Conservation (phyloP, 2,329 filamentous ascomycete genomes). For the Pleomassaria siparia region DNA sequence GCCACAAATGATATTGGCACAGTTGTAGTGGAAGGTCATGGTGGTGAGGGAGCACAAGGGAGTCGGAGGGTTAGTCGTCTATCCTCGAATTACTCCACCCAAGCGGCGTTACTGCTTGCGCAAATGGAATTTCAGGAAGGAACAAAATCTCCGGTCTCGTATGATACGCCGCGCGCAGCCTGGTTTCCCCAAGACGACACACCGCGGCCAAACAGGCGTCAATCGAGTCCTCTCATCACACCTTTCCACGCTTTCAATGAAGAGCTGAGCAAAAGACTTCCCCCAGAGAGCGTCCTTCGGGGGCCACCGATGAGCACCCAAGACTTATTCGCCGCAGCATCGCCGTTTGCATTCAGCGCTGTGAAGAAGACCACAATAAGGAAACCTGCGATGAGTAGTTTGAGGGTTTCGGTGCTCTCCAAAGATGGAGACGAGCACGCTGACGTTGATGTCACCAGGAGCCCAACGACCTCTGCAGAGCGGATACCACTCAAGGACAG, state of each 20-base stretch:
- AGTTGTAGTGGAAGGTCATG: background rate
- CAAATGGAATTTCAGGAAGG: conserved; percentile 38
- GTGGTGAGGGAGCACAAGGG: background rate
- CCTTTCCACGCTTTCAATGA: conserved; percentile 32
- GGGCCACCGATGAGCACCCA: conserved; percentile 45
- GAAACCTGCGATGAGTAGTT: conserved; percentile 19
- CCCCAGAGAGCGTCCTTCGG: conserved; percentile 12
- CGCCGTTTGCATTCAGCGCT: conserved; percentile 45
- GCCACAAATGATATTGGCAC: too few relatives aligned
- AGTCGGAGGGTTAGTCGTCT: conserved; percentile 14
- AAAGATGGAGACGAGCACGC: conserved; percentile 9
- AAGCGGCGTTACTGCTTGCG: conserved; percentile 38
- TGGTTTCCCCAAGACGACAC: conserved; percentile 13
- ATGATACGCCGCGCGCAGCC: conserved; percentile 6
- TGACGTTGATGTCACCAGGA: conserved; percentile 15
- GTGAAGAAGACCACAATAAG: conserved; percentile 41
- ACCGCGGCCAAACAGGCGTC: conserved; percentile 12
- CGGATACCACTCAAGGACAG: conserved; percentile 32
- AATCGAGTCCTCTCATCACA: conserved; percentile 28
- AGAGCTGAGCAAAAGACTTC: conserved; percentile 18
- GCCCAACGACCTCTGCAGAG: conserved; percentile 21
- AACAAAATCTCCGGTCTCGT: conserved; percentile 19
- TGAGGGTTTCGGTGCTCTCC: conserved; percentile 25
- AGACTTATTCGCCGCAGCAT: conserved; percentile 45
- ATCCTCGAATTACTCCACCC: conserved; percentile 36